Base-by-base conservation (phyloP, 2,329 filamentous ascomycete species). In the Aspergillus tanneri region DNA sequence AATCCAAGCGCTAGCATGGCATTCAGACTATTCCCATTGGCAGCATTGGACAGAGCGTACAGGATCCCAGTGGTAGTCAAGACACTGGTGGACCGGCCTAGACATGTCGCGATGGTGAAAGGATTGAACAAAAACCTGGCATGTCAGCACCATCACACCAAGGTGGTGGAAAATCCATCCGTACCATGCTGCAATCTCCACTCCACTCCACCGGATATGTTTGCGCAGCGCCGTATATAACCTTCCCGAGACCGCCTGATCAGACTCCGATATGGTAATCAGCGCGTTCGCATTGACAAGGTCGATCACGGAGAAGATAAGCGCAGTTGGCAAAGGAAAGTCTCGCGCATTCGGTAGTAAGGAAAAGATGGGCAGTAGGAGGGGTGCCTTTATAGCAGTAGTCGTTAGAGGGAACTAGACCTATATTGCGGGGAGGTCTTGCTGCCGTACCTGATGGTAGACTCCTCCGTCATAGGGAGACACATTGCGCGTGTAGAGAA, bases 391-490 rank as follows among this genome's bases (percentile, higher is more conserved):
- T 21, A 19, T 12, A 39, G 5, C n/a, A 5, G n/a, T n/a, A n/a
- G n/a, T 35, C 10, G 24, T 19, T 6, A 36, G n/a, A 25, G 24
- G 10, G 25, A n/a, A 14, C 3, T 30, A n/a, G 28, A 9, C 21
- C n/a, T n/a, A 4, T 5, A 21, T 7, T 18, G 11, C 19, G 12
- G 9, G 25, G 24, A n/a, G 24, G 27, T 35, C 9, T 12, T 28
- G 28, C 12, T 21, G 28, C 24, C 42, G 32, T 64, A 83, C 81
- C 72, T 86, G 84, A 67, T 86, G 83, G 64, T 82, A 87, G 55
- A 86, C 89, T 61, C 93, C 93, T 56, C 93, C 93, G 69, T 99
- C 90, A 74, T 97, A 99, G 1, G 93, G 93, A 51, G 90, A 96
- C 48, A 97, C 88, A 74, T 96, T 95, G 70, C 95, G 89, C 56